Conservation (phyloP, 345 rosid species). For the Corchorus capsularis region DNA sequence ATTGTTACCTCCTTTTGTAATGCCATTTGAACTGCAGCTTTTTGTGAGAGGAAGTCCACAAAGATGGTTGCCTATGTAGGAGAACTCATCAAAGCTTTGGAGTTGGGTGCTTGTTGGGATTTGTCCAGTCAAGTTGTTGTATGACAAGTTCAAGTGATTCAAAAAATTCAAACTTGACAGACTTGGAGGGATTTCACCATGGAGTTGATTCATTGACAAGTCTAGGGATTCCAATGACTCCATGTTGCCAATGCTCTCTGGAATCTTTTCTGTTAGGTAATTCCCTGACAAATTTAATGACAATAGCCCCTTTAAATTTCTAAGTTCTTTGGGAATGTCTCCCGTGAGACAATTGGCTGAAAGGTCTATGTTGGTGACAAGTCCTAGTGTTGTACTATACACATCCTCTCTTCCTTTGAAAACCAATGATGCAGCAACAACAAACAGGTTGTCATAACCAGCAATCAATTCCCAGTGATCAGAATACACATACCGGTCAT, state of each 20-base stretch:
- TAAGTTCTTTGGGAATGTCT: conserved; percentile 17
- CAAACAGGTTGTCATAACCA: no score
- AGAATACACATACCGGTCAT: conserved; percentile 7
- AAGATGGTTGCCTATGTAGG: conserved; percentile 17
- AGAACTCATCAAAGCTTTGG: conserved; percentile 24
- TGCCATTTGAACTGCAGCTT: not conserved
- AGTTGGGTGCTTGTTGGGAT: conserved; percentile 29
- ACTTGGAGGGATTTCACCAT: conserved; percentile 23
- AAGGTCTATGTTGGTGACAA: conserved; percentile 4
- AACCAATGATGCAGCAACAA: not conserved
- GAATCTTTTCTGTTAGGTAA: not conserved
- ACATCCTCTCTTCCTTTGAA: not conserved
- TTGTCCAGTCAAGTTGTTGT: conserved; percentile 19
- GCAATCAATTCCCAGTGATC: no score
- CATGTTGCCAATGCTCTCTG: conserved; percentile 19
- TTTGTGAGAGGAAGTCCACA: conserved; percentile 24
- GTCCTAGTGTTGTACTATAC: not conserved
- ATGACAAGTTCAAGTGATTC: conserved; percentile 28
- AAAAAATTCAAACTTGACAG: conserved; percentile 17
- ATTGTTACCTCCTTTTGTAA: not conserved
- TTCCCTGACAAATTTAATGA: conserved; percentile 15
- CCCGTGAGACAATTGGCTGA: conserved; percentile 16
- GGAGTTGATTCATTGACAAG: conserved; percentile 17
- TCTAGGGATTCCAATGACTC: conserved; percentile 15
- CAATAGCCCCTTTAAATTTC: not conserved